Evolutionary conservation across 176 grass and related monocot species (phyloP), one percentile per base, ranked within the genome.

Genomic region (Lolium perenne): DNA sequence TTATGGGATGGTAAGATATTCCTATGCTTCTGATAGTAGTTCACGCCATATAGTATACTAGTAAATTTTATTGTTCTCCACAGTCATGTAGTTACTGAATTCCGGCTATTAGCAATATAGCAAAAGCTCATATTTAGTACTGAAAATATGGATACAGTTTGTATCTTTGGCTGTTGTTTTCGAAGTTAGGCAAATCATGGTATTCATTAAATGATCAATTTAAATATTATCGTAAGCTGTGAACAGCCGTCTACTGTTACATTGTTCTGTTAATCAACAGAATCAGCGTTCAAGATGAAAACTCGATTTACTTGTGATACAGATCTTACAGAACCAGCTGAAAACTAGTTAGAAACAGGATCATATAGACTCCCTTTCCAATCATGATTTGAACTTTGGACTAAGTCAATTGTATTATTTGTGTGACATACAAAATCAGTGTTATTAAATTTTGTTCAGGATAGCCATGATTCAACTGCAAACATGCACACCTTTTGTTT

Each of bases 1-100:
- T 90, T 95, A 95, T 81, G 95, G 95, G 80, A 98, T 98, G 95
- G 95, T 95, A 88, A 85, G 90, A 81, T 90, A 79, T 53, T 43
- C 74, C 17, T 78, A 46, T 61, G 29, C 40, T 77, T 92, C 29
- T 82, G 13, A 8, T 63, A 50, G 22, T 64, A 86, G 18, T 80
- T 25, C 10, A 7, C 38, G 8, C 40, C 60, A 4, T 57, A 79
- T 57, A 79, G 38, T 74, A 20, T 84, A 54, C 72, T 85, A 4
- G 32, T 2, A 7, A 35, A 35, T 35, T 35, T 35, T 80, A 46
- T 82, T 63, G 10, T 74, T 43, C 23, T 75, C 70, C 73, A 9
- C 64, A 77, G 81, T 9, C 3, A 38, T 53, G 13, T 55, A 47
- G 3, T 20, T 85, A 29, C 14, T 82, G 46, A 51, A 47, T 51